These are phyloP conservation scores for Colletotrichum sp. DNA, from an alignment of 2,329 filamentous ascomycete genomes.

Conservation along the genomic window DNA sequence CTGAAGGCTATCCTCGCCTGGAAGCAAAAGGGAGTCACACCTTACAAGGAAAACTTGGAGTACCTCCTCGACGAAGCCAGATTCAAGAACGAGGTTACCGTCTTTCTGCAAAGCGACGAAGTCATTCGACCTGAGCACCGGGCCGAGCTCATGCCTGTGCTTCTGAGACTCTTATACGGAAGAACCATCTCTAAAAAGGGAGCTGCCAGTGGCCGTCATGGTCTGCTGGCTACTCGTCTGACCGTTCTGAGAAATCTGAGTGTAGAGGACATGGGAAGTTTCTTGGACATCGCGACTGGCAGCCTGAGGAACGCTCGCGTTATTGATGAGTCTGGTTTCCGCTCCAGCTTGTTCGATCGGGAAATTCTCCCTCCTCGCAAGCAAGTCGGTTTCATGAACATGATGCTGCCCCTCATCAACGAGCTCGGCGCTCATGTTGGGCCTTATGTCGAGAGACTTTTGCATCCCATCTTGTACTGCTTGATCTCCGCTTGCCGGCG, in stretches of 20 bases:
- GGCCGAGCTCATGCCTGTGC: slow-evolving; percentile 77
- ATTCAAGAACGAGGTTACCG: slow-evolving; percentile 92
- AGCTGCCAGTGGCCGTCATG: slow-evolving; percentile 76
- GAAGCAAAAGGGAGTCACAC: slow-evolving; percentile 78
- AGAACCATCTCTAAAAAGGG: slow-evolving; percentile 85
- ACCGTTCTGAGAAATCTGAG: slow-evolving; percentile 81
- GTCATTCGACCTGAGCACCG: slow-evolving; percentile 78
- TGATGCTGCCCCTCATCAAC: slow-evolving; percentile 86
- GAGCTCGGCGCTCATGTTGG: slow-evolving; percentile 78
- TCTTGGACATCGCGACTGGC: slow-evolving; percentile 83
- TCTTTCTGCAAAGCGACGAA: slow-evolving; percentile 80
- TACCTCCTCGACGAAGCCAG: slow-evolving; percentile 88
- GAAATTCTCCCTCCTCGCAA: slow-evolving; percentile 73
- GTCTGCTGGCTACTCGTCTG: slow-evolving; percentile 81
- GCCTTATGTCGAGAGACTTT: slow-evolving; percentile 70
- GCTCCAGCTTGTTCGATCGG: slow-evolving; percentile 58
- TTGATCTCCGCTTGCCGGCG: slow-evolving; percentile 72
- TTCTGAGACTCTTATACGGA: slow-evolving; percentile 88
- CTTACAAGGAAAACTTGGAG: slow-evolving; percentile 85
- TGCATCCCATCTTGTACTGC: slow-evolving; percentile 83
- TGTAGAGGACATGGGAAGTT: slow-evolving; percentile 76
- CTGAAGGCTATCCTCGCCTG: slow-evolving; percentile 87
- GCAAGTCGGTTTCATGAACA: slow-evolving; percentile 90
- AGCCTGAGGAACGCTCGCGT: slow-evolving; percentile 67
- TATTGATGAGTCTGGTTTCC: slow-evolving; percentile 52